These are phyloP conservation scores for Xerocomus nothofagi DNA, from an alignment of 1,284 basidiomycete genomes.

Conservation along the genomic window DNA sequence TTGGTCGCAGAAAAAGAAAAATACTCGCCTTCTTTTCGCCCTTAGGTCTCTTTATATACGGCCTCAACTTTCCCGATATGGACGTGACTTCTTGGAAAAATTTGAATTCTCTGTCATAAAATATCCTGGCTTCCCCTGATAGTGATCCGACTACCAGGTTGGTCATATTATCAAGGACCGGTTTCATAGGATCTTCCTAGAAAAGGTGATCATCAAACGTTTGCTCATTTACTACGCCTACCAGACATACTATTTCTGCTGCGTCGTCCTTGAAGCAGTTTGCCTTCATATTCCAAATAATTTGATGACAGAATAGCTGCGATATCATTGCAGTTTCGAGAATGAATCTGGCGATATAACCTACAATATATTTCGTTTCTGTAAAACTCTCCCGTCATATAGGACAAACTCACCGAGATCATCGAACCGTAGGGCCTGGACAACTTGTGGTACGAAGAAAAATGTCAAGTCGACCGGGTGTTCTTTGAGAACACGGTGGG, in stretches of 20 bases:
- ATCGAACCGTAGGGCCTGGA: slow-evolving; percentile 91
- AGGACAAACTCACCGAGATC: slow-evolving; percentile 62
- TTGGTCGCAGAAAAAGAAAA: neutral
- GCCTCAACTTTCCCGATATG: slow-evolving; percentile 97
- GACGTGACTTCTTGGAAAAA: slow-evolving; percentile 98
- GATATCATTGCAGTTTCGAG: slow-evolving; percentile 98
- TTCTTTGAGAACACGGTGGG: slow-evolving; percentile 92
- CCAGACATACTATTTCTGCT: slow-evolving; percentile 67
- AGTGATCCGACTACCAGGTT: slow-evolving; percentile 81
- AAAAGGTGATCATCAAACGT: slow-evolving; percentile 6
- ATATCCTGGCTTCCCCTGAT: slow-evolving; percentile 87
- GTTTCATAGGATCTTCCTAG: slow-evolving; percentile 94
- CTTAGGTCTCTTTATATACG: slow-evolving; percentile 94
- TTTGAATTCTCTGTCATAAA: slow-evolving; percentile 93
- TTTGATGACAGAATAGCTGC: slow-evolving; percentile 98
- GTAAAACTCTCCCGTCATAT: neutral
- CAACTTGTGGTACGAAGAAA: slow-evolving; percentile 99
- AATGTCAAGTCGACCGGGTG: slow-evolving; percentile 95
- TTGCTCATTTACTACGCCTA: neutral
- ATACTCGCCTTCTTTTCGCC: slow-evolving; percentile 88
- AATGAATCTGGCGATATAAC: slow-evolving; percentile 95
- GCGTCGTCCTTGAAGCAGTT: slow-evolving; percentile 94
- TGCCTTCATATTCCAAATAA: slow-evolving; percentile 99
- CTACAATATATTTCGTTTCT: slow-evolving; percentile 39
- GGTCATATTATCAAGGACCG: slow-evolving; percentile 86